Conservation (phyloP, 345 rosid genomes). For the Zanthoxylum bungeanum region DNA sequence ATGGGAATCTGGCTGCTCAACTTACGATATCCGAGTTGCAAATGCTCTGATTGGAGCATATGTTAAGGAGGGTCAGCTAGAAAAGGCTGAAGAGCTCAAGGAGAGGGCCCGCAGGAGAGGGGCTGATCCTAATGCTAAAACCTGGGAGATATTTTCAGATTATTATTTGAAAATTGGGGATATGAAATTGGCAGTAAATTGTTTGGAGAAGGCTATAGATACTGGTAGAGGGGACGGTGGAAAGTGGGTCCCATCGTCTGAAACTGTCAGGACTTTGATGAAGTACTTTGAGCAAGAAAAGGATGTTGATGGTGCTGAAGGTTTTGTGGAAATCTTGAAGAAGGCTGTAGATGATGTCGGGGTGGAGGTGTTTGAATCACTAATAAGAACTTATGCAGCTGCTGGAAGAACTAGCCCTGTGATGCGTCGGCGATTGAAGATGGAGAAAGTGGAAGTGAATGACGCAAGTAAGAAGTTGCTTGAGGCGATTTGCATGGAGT, state of each 20-base stretch:
- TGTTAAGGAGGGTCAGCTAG: conserved; percentile 48
- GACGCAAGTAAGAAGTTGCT: conserved; percentile 64
- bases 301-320: conserved; percentile 88
- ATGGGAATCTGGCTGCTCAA: conserved; percentile 70
- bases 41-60: conserved; percentile 76
- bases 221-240: conserved; percentile 64
- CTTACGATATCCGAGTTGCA: conserved; percentile 68
- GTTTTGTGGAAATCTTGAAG: conserved; percentile 63
- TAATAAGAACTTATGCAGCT: conserved; percentile 88
- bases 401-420: conserved; percentile 65
- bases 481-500: conserved; percentile 55
- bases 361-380: conserved; percentile 58
- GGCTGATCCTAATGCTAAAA: conserved; percentile 70
- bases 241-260: conserved; percentile 78
- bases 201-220: conserved; percentile 62
- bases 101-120: conserved; percentile 66
- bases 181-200: conserved; percentile 51
- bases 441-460: conserved; percentile 70
- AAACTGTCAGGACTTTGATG: conserved; percentile 53
- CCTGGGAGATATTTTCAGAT: conserved; percentile 76
- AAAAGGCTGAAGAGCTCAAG: conserved; percentile 69
- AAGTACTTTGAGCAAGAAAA: conserved; percentile 58
- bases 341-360: conserved; percentile 60
- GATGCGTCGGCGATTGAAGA: conserved; percentile 66
- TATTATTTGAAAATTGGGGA: conserved; percentile 59